Conservation (phyloP, 768 basidiomycete genomes). For the Leucosporidium scottii region DNA sequence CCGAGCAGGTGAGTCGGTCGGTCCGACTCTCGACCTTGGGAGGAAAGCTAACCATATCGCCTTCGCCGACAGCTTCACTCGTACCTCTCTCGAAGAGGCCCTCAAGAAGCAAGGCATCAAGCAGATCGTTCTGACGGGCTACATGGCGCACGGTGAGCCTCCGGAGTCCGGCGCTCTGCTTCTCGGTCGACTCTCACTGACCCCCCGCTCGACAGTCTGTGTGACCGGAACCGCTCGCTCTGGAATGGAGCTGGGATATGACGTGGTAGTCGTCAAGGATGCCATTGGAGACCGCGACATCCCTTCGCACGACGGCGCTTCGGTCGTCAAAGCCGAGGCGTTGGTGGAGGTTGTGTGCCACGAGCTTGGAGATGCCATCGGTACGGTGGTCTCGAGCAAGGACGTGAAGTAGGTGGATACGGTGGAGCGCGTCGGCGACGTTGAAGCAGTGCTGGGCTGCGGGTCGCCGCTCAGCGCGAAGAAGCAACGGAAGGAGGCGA, state of each 20-base stretch:
- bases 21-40: too few species aligned
- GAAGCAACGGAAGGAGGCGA: too few species aligned
- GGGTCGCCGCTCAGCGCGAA: too few species aligned
- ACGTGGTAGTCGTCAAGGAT: constrained; percentile 23
- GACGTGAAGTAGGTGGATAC: not conserved
- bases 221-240: constrained; percentile 29
- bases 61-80: constrained; percentile 22
- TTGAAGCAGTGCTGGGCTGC: too few species aligned
- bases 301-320: not conserved
- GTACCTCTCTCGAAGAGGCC: constrained; percentile 21
- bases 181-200: not conserved
- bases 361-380: constrained; percentile 2
- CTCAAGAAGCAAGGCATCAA: constrained; percentile 15
- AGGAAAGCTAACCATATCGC: not conserved
- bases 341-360: not conserved
- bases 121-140: constrained; percentile 27
- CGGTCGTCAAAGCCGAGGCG: not conserved
- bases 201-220: constrained; percentile 6
- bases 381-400: not conserved
- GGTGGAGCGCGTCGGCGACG: too few species aligned
- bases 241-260: constrained; percentile 27
- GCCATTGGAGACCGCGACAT: constrained; percentile 26
- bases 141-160: constrained; percentile 18
- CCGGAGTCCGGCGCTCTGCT: not conserved
- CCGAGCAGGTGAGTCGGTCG: not conserved